These are phyloP conservation scores for Persicaria tinctoria DNA, from an alignment of 148 eudicot genomes.

Conservation along the genomic window DNA sequence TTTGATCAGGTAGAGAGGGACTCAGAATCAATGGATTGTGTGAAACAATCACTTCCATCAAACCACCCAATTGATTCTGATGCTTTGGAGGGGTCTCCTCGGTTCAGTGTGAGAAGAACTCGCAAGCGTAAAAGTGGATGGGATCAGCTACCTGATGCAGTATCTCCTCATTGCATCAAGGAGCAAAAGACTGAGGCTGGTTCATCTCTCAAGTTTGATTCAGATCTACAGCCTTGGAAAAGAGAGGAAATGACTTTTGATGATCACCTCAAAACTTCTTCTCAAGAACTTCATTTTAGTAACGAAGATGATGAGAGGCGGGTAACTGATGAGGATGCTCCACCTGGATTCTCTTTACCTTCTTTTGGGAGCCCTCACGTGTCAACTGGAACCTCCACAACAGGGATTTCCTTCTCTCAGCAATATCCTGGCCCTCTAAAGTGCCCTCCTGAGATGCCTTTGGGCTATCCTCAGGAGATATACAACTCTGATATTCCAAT, in stretches of 20 bases:
- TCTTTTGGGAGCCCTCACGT: constrained; percentile 43
- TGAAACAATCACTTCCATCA: constrained; percentile 22
- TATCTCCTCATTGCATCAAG: constrained; percentile 22
- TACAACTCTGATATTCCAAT: constrained; percentile 43
- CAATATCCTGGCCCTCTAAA: constrained; percentile 10
- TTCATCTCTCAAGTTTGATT: constrained; percentile 16
- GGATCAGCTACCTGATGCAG: constrained; percentile 48
- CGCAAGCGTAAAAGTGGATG: constrained; percentile 91
- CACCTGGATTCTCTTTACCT: constrained; percentile 12
- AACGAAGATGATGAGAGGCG: background rate
- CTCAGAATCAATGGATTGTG: constrained; percentile 31
- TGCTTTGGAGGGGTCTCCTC: constrained; percentile 31
- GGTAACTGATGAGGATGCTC: constrained; percentile 39
- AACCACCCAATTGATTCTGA: constrained; percentile 26
- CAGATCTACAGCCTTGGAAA: background rate
- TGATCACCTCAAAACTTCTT: constrained; percentile 14
- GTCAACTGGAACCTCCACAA: constrained; percentile 10
- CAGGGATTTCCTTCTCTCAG: constrained; percentile 16
- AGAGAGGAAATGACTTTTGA: too few relatives aligned
- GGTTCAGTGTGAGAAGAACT: constrained; percentile 19
- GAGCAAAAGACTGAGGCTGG: constrained; percentile 20
- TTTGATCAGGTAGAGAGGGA: constrained; percentile 30
- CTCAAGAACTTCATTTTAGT: constrained; percentile 1
- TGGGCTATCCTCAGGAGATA: constrained; percentile 47
- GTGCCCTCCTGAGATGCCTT: constrained; percentile 23